Evolutionary conservation across 139 green algal genomes (phyloP).

Genomic region (Penium margaritaceum): DNA sequence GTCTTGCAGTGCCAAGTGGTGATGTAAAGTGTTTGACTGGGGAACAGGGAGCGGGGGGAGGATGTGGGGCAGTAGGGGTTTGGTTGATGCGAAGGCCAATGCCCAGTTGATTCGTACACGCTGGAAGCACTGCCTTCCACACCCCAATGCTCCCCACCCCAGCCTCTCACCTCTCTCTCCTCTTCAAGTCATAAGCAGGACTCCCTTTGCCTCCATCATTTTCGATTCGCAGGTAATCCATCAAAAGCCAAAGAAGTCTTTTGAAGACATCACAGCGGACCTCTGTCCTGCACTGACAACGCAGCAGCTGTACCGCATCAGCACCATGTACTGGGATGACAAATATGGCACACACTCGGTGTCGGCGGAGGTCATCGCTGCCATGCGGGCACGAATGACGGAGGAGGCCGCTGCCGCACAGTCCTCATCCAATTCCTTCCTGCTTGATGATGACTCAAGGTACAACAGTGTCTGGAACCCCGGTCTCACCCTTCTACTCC

Average conservation of each 20-base stretch:
- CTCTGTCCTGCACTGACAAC: constrained; percentile 81
- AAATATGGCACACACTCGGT: constrained; percentile 94
- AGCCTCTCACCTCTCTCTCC: no score
- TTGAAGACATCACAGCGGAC: constrained; percentile 90
- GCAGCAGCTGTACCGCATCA: constrained; percentile 97
- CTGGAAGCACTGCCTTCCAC: no score
- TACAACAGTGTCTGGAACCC: not conserved
- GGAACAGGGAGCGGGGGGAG: no score
- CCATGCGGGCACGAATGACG: constrained; percentile 84
- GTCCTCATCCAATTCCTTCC: constrained; percentile 71
- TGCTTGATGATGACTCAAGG: constrained; percentile 91
- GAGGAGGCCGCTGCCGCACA: constrained; percentile 59
- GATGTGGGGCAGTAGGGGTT: no score
- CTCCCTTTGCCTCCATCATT: not conserved
- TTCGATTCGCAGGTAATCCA: constrained; percentile 61
- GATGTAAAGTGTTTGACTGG: no score
- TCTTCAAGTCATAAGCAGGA: no score
- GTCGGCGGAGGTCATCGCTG: constrained; percentile 48
- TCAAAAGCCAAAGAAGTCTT: constrained; percentile 89
- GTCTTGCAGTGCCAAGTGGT: no score
- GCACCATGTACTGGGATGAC: constrained; percentile 86
- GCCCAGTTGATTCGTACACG: no score
- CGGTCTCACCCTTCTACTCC: no score
- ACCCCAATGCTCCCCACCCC: no score
- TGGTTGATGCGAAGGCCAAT: no score